A percentile compares a stretch with the other conserved stretches of the same genome.
Evolutionary conservation across 2,329 filamentous ascomycete genomes (phyloP).

Genomic region (Myriosclerotinia scirpicola): DNA sequence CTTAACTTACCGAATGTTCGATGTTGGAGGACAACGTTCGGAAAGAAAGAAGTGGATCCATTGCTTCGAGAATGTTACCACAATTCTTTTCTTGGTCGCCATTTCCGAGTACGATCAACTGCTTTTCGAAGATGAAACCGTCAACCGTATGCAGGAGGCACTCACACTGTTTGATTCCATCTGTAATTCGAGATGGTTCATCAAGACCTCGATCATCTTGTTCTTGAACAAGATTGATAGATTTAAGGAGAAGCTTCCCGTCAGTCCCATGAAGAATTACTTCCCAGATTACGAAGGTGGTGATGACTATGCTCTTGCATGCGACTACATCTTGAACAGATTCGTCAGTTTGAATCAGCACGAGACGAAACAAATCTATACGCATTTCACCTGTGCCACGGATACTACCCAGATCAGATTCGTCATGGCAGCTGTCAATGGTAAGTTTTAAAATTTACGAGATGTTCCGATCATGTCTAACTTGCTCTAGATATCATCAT

Average conservation of each 20-base stretch:
- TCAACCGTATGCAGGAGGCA: conserved; percentile 91
- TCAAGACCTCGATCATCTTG: conserved; percentile 83
- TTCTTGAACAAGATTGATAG: conserved; percentile 91
- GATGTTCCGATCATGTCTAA: conserved; percentile 45
- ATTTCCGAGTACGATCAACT: conserved; percentile 98
- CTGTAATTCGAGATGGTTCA: conserved; percentile 88
- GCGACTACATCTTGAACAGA: conserved; percentile 98
- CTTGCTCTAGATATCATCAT: conserved; percentile 86
- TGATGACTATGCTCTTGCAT: conserved; percentile 91
- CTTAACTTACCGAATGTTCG: conserved; percentile 92
- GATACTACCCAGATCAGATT: conserved; percentile 99
- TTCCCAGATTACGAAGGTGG: conserved; percentile 93
- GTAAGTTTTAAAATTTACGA: conserved; percentile 53
- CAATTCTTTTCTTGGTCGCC: conserved; percentile 88
- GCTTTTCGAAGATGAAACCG: conserved; percentile 92
- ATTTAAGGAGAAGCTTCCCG: conserved; percentile 81
- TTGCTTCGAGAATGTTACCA: conserved; percentile 79
- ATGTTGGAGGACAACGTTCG: conserved; percentile 72
- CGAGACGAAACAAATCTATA: conserved; percentile 99
- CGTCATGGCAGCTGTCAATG: conserved; percentile 99
- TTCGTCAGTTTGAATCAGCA: conserved; percentile 99
- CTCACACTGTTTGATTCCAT: conserved; percentile 85
- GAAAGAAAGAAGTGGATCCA: conserved; percentile 81
- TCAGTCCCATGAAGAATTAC: conserved; percentile 84
- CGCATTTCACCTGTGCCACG: conserved; percentile 97